These are phyloP conservation scores for Excoecaria agallocha DNA, from an alignment of 345 rosid genomes.

Conservation along the genomic window DNA sequence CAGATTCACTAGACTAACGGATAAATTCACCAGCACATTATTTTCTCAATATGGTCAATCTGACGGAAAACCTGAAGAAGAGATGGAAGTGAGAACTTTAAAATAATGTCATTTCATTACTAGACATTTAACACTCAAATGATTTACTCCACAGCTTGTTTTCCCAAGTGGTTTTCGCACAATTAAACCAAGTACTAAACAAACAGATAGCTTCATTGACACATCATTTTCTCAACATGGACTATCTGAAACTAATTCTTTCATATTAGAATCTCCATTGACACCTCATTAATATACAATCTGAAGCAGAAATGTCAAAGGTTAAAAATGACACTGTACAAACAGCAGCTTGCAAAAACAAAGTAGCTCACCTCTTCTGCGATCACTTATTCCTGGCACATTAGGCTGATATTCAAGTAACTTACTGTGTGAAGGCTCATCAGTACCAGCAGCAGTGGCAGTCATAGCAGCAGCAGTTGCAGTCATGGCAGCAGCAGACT, in stretches of 20 bases:
- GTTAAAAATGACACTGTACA: slow-evolving; percentile 4
- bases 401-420: slow-evolving; percentile 38
- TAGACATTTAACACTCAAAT: not conserved
- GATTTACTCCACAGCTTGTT: no score
- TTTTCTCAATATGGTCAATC: not conserved
- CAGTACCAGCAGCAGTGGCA: slow-evolving; percentile 15
- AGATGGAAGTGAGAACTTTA: not conserved
- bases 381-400: slow-evolving; percentile 57
- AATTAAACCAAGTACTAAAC: not conserved
- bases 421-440: slow-evolving; percentile 37
- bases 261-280: not conserved
- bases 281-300: not conserved
- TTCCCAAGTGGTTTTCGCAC: no score
- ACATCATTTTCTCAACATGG: not conserved
- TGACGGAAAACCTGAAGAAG: not conserved
- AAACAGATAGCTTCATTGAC: not conserved
- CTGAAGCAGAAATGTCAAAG: not conserved
- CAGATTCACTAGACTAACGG: not conserved
- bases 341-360: slow-evolving; percentile 10
- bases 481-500: slow-evolving; percentile 15
- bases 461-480: not conserved
- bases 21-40: not conserved
- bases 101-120: not conserved
- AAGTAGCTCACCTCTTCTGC: slow-evolving; percentile 56
- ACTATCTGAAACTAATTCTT: not conserved